Evolutionary conservation across 352 stramenopile genomes (phyloP), one percentile per base, ranked within the genome.

Genomic region (Nothophytophthora sp.): DNA sequence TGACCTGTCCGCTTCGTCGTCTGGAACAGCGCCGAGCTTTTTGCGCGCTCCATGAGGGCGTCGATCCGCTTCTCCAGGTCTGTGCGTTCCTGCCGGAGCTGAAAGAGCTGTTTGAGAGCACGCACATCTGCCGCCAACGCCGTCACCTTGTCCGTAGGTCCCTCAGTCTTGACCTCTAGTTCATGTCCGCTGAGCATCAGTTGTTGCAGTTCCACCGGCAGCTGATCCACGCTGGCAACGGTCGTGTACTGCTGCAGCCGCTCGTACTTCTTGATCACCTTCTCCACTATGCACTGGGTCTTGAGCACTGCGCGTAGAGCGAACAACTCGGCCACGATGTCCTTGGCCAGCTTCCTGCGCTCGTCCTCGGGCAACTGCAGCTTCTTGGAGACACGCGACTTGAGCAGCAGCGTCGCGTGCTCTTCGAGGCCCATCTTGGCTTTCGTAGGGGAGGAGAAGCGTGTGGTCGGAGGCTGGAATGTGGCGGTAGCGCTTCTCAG

Each of bases 261-360:
- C 37, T 89, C 77, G 55, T 85, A 90, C 50, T 91, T 92, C 37
- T 63, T 69, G 5, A 92, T 81, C 11, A 92, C 73, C 16, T 77
- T 76, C 51, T 75, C 73, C 20, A 93, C 81, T 10, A 85, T 54
- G 15, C 44, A 30, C 38, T 88, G 58, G 2, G 77, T 92, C 30
- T 74, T 82, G 8, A 71, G 15, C 25, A 83, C 61, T 28, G 34
- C 46, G 23, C 80, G 64, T 10, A 86, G 29, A 10, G 50, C 55
- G 8, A 86, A 73, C 22, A 81, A 46, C 23, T 74, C 50, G 19
- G 43, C 44, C 8, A 93, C 75, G 38, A 93, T 70, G 10, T 78
- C 50, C 35, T 84, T 86, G 11, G 75, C 73, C 13, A 93, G 45
- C 15, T 51, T 61, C 41, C 73, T 77, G 15, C 76, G 60, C 19